Evolutionary conservation across 106 monocot genomes (phyloP).

Genomic region (Dendrobium nobile): DNA sequence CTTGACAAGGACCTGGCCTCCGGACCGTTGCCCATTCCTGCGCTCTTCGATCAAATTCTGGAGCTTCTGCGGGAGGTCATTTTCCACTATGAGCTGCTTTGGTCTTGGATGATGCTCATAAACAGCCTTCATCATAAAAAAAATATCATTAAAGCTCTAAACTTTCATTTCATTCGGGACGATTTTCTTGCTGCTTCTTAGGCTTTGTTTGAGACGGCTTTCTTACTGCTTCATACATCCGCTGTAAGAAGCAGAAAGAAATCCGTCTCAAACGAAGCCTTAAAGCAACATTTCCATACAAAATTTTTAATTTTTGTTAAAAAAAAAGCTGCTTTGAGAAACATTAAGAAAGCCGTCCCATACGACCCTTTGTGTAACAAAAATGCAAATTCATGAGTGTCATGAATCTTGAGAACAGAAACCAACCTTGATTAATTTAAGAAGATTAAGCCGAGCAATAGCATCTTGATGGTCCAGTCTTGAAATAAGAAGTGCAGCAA

Average conservation of each 20-base stretch:
- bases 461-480: constrained; percentile 97
- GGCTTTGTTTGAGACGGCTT: no score
- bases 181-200: no score
- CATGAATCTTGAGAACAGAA: not conserved
- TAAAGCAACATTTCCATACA: no score
- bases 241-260: no score
- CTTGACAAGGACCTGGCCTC: constrained; percentile 92
- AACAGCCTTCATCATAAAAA: constrained; percentile 46
- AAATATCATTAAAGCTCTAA: not conserved
- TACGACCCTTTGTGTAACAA: not conserved
- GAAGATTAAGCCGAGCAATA: constrained; percentile 88
- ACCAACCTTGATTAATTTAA: constrained; percentile 90
- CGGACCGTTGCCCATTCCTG: constrained; percentile 79
- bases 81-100: constrained; percentile 97
- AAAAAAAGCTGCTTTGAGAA: no score
- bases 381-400: not conserved
- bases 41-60: constrained; percentile 94
- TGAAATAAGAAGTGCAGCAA: constrained; percentile 79
- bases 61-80: constrained; percentile 91
- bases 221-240: no score
- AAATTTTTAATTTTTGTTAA: no score
- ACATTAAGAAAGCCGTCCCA: no score
- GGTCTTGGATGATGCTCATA: constrained; percentile 98
- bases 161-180: not conserved
- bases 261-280: no score